These are phyloP conservation scores for Cytospora schulzeri DNA, from an alignment of 2,329 filamentous ascomycete species.

Conservation along the genomic window DNA sequence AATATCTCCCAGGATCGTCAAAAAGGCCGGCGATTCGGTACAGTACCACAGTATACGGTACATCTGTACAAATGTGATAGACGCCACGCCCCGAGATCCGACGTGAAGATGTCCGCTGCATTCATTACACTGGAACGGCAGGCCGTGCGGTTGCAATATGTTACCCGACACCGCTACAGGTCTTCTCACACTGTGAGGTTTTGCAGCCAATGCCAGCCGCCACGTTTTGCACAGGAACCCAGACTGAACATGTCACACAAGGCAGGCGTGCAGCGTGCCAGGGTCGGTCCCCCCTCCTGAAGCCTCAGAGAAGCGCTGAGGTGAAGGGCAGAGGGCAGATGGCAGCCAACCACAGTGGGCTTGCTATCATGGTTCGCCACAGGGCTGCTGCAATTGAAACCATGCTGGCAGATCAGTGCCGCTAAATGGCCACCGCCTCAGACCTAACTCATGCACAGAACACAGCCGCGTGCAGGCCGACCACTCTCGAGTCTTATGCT, in stretches of 20 bases:
- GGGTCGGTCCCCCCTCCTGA: constrained; percentile 8
- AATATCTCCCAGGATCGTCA: constrained; percentile 3
- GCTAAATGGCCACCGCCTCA: constrained; percentile 16
- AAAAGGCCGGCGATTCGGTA: not conserved
- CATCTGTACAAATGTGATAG: constrained; percentile 5
- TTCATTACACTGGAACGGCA: constrained; percentile 2
- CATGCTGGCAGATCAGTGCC: constrained; percentile 22
- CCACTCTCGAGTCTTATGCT: constrained; percentile 14
- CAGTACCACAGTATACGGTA: not conserved
- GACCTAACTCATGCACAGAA: constrained; percentile 18
- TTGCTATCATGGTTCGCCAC: constrained; percentile 21
- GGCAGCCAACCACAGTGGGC: constrained; percentile 17
- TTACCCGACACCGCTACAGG: not conserved
- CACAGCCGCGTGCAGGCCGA: constrained; percentile 17
- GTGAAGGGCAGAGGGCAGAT: not conserved
- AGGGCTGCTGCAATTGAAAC: constrained; percentile 12
- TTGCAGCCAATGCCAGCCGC: constrained; percentile 17
- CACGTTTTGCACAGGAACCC: constrained; percentile 24
- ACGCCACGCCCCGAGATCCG: constrained; percentile 10
- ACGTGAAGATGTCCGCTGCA: constrained; percentile 4
- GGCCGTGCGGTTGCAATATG: constrained; percentile 24
- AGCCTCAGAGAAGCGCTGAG: not conserved
- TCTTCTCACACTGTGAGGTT: constrained; percentile 14
- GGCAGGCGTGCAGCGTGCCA: not conserved
- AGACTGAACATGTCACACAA: constrained; percentile 22